Evolutionary conservation across 2,329 filamentous ascomycete species (phyloP).

Genomic region (Sclerotinia nivalis): DNA sequence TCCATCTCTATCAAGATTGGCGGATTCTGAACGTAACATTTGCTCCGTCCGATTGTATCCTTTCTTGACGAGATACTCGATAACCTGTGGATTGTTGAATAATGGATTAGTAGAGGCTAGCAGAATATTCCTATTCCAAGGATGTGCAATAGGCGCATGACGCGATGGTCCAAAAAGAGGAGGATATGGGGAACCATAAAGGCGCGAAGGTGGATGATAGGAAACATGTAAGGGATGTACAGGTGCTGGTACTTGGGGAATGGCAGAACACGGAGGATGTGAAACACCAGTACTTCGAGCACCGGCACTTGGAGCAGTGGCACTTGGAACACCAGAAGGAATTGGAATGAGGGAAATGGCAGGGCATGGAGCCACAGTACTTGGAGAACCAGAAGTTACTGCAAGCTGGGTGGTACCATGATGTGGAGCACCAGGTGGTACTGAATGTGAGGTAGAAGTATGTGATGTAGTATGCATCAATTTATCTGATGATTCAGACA

Average conservation of each 20-base stretch:
- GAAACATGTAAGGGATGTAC: not conserved
- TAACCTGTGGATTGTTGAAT: constrained; percentile 56
- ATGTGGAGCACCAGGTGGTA: not conserved
- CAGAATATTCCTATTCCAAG: not conserved
- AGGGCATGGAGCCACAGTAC: not conserved
- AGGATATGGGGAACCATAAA: not conserved
- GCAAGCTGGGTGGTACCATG: not conserved
- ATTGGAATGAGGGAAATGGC: too few relatives aligned
- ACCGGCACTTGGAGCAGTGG: not conserved
- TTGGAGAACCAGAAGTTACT: not conserved
- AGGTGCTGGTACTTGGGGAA: too few relatives aligned
- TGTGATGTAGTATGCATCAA: not conserved
- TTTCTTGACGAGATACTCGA: constrained; percentile 94
- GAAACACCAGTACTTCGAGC: not conserved
- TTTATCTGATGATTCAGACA: not conserved
- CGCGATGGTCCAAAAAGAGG: not conserved
- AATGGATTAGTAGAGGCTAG: not conserved
- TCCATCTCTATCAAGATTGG: constrained; percentile 78
- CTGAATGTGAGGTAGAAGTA: not conserved
- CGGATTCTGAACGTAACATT: constrained; percentile 86
- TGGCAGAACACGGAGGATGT: not conserved
- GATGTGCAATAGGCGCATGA: not conserved
- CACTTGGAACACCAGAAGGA: not conserved
- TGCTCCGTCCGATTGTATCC: constrained; percentile 92
- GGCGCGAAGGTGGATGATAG: not conserved